Evolutionary conservation across 78 protist genomes (phyloP).

Genomic region (slime mould (Dictyostelium discoideum)): DNA sequence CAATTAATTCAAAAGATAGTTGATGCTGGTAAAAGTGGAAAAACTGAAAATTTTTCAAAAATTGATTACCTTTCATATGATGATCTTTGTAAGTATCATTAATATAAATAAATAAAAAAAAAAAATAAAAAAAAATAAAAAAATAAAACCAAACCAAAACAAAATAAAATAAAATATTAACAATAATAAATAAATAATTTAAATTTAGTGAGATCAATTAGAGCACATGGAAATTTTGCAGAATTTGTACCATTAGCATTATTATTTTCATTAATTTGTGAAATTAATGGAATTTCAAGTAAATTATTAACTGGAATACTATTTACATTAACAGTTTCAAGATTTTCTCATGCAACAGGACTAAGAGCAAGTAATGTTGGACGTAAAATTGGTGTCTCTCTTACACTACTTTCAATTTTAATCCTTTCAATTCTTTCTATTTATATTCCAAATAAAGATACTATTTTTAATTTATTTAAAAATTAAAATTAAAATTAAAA

Average conservation of each 20-base stretch:
- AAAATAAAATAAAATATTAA: not conserved
- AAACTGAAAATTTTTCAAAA: not conserved
- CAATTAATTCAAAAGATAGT: not conserved
- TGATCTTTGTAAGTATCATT: not conserved
- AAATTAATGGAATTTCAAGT: constrained; percentile 15
- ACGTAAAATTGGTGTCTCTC: not conserved
- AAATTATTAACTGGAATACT: not conserved
- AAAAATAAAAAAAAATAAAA: too few relatives aligned
- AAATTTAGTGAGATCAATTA: not conserved
- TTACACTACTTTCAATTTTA: not conserved
- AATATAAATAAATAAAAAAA: too few relatives aligned
- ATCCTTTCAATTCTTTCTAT: not conserved
- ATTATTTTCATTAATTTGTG: not conserved
- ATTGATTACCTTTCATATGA: not conserved
- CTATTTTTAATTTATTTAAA: not conserved
- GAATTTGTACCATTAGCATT: constrained; percentile 42
- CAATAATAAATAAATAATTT: too few relatives aligned
- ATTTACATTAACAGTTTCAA: not conserved
- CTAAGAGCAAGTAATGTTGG: not conserved
- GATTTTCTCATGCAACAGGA: constrained; percentile 25
- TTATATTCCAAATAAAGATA: not conserved
- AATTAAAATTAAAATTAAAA: too few relatives aligned
- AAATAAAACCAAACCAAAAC: too few relatives aligned
- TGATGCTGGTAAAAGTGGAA: not conserved
- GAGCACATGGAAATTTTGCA: constrained; percentile 58